phyloP scores from a whole-genome alignment of 441 rosid genomes.

The Theobroma grandiflorum region DNA sequence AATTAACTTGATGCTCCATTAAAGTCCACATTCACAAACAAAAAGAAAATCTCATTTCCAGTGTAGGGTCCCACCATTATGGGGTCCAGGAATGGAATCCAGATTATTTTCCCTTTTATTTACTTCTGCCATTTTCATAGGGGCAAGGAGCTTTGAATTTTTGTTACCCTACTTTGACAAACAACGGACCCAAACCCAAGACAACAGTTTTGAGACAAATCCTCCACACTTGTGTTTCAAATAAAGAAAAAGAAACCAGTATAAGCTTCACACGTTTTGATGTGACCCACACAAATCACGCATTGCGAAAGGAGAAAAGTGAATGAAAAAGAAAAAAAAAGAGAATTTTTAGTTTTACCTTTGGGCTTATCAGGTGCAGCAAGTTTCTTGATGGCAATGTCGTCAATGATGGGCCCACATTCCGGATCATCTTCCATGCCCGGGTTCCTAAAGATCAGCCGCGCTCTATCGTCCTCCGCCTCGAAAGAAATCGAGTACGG shows the following conservation, averaged over 20 bases:
- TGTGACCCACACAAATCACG: background rate
- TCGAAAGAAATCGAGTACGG: constrained; percentile 91
- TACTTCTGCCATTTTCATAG: background rate
- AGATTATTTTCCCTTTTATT: background rate
- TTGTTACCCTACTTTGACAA: background rate
- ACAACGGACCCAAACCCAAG: background rate
- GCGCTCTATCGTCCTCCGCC: constrained; percentile 63
- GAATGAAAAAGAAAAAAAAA: background rate
- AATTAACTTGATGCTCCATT: background rate
- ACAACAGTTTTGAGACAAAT: background rate
- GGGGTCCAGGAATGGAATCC: background rate
- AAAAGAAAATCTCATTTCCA: background rate
- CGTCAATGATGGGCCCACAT: constrained; percentile 95
- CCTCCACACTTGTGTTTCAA: background rate
- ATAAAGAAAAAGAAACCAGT: background rate
- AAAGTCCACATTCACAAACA: background rate
- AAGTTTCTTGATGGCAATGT: constrained; percentile 86
- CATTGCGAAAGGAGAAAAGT: background rate
- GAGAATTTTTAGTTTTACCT: constrained; percentile 45
- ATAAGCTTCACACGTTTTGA: background rate
- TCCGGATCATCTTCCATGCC: constrained; percentile 99
- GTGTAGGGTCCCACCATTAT: background rate
- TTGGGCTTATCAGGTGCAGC: constrained; percentile 70
- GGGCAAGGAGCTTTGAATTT: constrained; percentile 2
- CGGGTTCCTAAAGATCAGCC: constrained; percentile 71